Evolutionary conservation across 331 rosid species (phyloP), one percentile per base, ranked within the genome.

Genomic region (Acacia pycnantha): DNA sequence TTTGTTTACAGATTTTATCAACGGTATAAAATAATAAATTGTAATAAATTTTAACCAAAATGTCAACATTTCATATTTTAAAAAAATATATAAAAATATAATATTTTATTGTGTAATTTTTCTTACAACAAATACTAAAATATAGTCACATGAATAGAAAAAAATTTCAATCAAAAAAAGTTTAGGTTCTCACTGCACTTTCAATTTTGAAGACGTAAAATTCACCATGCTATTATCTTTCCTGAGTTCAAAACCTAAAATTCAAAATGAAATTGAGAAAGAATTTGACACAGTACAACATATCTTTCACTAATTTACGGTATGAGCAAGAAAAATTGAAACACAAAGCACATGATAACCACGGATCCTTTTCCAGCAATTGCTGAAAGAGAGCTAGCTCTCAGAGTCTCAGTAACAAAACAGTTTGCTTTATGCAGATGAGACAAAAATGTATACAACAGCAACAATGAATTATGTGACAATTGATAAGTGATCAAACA

Each of bases 401-500:
- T n/a, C n/a, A n/a, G n/a, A n/a, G n/a, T n/a, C n/a, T 24, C 16
- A 61, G 67, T 56, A 47, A 6, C 73, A 41, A 65, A 46, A 56
- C 50, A 56, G 4, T 21, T 44, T 12, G 14, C 68, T 24, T 50
- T 35, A 48, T 78, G 37, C 19, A 77, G 21, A 61, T 9, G 43
- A 27, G 75, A 10, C 11, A 21, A 18, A 46, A 72, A 58, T 61
- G 35, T 41, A 8, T 47, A 48, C 14, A 31, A 22, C 35, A 40
- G 46, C 27, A 26, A 22, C 51, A 33, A 24, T 14, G 21, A 74
- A 40, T 72, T 68, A 29, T 43, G 76, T 27, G 19, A 11, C 21
- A 48, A 40, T 82, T 31, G 54, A 70, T 19, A 48, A 61, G 79
- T 50, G 54, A 70, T 24, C 50, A 29, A 74, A 74, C 11, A 44